These are phyloP conservation scores for Diaporthe ilicicola DNA, from an alignment of 2,329 filamentous ascomycete species.

Conservation along the genomic window DNA sequence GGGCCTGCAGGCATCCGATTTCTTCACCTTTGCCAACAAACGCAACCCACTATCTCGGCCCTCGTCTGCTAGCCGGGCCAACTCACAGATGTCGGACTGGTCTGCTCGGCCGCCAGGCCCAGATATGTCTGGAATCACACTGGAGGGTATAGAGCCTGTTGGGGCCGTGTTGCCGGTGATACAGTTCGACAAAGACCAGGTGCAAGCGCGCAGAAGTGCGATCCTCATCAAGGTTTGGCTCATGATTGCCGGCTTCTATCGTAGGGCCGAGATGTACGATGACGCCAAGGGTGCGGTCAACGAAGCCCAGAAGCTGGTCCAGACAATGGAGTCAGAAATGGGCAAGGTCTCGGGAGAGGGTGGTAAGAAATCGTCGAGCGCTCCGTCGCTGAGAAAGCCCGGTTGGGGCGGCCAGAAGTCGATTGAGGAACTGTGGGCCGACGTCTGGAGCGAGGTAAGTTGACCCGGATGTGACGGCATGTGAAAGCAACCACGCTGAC, in stretches of 20 bases:
- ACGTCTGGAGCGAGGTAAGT: constrained; percentile 82
- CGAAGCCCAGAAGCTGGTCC: constrained; percentile 82
- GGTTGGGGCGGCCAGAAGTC: constrained; percentile 85
- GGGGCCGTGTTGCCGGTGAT: constrained; percentile 59
- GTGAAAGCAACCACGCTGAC: not conserved
- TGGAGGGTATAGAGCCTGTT: constrained; percentile 53
- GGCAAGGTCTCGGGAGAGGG: constrained; percentile 66
- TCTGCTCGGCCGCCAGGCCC: constrained; percentile 51
- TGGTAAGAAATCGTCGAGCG: constrained; percentile 68
- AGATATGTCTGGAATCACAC: constrained; percentile 49
- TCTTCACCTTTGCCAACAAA: constrained; percentile 53
- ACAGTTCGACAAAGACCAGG: constrained; percentile 63
- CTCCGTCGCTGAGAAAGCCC: constrained; percentile 67
- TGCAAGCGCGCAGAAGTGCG: constrained; percentile 57
- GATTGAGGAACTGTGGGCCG: constrained; percentile 84
- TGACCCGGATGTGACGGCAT: not conserved
- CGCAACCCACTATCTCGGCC: constrained; percentile 50
- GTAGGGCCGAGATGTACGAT: constrained; percentile 79
- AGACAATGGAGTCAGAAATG: constrained; percentile 74
- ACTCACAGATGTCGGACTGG: constrained; percentile 54
- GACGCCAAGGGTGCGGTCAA: constrained; percentile 82
- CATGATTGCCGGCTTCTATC: constrained; percentile 87
- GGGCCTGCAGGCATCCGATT: constrained; percentile 49
- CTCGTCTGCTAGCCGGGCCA: constrained; percentile 44
- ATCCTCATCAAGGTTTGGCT: constrained; percentile 85